phyloP scores from a whole-genome alignment of 345 rosid species.

The Draba incana region DNA sequence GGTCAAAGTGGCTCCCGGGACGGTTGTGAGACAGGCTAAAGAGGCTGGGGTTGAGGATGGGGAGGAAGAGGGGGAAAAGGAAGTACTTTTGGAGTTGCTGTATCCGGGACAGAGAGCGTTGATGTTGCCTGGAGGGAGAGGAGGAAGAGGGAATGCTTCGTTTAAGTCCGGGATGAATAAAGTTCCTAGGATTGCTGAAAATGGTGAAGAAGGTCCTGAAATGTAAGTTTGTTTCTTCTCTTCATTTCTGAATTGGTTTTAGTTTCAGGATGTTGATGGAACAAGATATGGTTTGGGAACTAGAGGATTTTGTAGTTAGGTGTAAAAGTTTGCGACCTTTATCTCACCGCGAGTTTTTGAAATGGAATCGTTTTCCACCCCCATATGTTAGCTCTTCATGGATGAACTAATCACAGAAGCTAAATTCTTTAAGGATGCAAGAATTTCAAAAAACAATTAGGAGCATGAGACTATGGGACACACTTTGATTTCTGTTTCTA shows the following conservation, averaged over 20 bases:
- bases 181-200: conserved; percentile 91
- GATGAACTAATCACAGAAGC: conserved; percentile 16
- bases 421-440: neutral
- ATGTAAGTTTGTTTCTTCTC: conserved; percentile 59
- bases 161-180: conserved; percentile 81
- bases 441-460: neutral
- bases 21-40: conserved; percentile 72
- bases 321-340: conserved; percentile 23
- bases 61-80: conserved; percentile 67
- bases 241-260: conserved; percentile 10
- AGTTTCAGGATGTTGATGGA: conserved; percentile 9
- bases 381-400: conserved; percentile 5
- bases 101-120: conserved; percentile 78
- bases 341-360: conserved; percentile 2
- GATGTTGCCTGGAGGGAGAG: conserved; percentile 89
- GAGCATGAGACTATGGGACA: neutral
- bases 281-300: conserved; percentile 1
- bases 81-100: conserved; percentile 82
- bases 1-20: conserved; percentile 88
- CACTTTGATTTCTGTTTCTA: conserved; percentile 5
- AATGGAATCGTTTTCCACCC: neutral
- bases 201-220: conserved; percentile 96
- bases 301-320: neutral
- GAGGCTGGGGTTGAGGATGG: conserved; percentile 73
- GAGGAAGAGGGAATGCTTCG: conserved; percentile 94